phyloP scores from a whole-genome alignment of 2,329 filamentous ascomycete genomes.

The Colletotrichum truncatum region DNA sequence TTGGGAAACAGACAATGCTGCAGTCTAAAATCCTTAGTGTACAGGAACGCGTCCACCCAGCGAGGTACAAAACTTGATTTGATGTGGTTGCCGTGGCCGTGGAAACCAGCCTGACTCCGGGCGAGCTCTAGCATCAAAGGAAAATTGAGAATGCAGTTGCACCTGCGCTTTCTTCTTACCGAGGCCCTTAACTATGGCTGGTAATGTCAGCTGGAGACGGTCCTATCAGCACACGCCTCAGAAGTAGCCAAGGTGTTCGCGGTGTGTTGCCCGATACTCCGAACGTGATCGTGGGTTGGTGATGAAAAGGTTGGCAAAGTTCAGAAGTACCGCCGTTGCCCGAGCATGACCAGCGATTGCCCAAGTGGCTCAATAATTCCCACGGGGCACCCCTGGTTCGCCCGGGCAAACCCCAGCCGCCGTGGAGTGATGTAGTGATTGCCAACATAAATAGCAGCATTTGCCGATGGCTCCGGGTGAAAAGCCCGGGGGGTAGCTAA shows the following conservation, averaged over 20 bases:
- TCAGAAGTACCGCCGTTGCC: conserved; percentile 17
- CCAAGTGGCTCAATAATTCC: background rate
- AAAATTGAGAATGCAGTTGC: background rate
- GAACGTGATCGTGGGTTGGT: background rate
- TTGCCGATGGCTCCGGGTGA: conserved; percentile 3
- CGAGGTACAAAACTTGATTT: conserved; percentile 28
- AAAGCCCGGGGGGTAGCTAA: background rate
- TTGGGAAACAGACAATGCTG: background rate
- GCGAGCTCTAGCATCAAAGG: too few relatives aligned
- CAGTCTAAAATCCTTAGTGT: conserved; percentile 15
- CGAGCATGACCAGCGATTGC: background rate
- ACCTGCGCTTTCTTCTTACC: background rate
- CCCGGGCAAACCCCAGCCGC: background rate
- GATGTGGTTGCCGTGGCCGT: background rate
- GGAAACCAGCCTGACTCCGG: background rate
- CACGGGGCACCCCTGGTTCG: conserved; percentile 10
- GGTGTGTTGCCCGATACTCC: background rate
- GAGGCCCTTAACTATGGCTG: background rate
- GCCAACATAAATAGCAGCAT: conserved; percentile 7
- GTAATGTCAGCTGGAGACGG: background rate
- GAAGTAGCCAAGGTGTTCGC: background rate
- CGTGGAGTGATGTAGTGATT: background rate
- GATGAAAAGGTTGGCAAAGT: conserved; percentile 1
- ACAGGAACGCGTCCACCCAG: conserved; percentile 30
- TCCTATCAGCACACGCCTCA: background rate